A percentile compares a stretch with the other conserved stretches of the same genome.
phyloP scores from a whole-genome alignment of 495 filamentous ascomycete species.

The Bryoglossum gracile region DNA sequence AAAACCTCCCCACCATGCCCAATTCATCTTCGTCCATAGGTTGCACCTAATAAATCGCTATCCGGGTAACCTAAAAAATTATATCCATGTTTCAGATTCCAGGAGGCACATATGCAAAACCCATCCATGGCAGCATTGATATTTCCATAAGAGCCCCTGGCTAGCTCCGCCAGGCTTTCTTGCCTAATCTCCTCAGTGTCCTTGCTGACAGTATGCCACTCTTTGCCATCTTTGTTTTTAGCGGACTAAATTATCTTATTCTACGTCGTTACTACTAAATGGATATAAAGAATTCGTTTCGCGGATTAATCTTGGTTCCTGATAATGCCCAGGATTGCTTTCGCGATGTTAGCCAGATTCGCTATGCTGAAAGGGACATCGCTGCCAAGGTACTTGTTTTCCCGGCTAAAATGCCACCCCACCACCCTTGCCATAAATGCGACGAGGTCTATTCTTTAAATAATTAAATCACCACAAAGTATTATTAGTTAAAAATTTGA shows the following conservation, averaged over 20 bases:
- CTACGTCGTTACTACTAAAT: constrained; percentile 32
- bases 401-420: no score
- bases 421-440: no score
- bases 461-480: no score
- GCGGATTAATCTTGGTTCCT: constrained; percentile 37
- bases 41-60: neutral
- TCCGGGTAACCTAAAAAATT: neutral
- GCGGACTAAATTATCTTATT: constrained; percentile 27
- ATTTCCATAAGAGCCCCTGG: neutral
- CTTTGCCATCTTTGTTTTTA: neutral
- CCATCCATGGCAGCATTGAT: neutral
- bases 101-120: neutral
- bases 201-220: neutral
- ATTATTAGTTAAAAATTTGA: no score
- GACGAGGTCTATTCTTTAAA: no score
- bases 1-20: neutral
- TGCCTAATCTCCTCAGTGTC: neutral
- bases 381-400: constrained; percentile 42
- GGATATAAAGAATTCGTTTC: constrained; percentile 37
- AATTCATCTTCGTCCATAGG: neutral
- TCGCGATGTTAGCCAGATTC: constrained; percentile 31
- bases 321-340: constrained; percentile 34
- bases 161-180: neutral
- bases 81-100: neutral
- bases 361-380: constrained; percentile 32